A percentile compares a stretch with the other conserved stretches of the same genome.
Evolutionary conservation across 106 monocot genomes (phyloP).

Genomic region (Alisma plantagoaquatica): DNA sequence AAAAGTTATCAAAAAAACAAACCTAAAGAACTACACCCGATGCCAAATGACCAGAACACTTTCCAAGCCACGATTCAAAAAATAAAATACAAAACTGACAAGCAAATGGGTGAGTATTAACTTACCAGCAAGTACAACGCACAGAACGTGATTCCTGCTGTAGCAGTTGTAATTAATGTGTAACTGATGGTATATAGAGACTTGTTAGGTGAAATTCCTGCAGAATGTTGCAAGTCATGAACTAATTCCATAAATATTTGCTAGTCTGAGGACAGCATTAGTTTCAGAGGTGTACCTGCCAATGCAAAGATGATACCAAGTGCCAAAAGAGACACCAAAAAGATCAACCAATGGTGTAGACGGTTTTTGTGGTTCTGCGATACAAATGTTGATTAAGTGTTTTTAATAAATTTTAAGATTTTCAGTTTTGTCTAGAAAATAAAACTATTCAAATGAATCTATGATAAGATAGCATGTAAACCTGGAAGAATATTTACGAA

Average conservation of each 20-base stretch:
- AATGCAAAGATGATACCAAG: conserved; percentile 40
- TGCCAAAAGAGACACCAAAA: conserved; percentile 36
- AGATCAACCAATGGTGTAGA: conserved; percentile 27
- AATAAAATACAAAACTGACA: too few relatives aligned
- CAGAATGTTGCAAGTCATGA: background rate
- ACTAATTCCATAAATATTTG: background rate
- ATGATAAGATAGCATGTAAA: background rate
- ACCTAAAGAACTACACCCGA: too few relatives aligned
- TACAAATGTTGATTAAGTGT: background rate
- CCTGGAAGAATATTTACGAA: background rate
- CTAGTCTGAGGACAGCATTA: background rate
- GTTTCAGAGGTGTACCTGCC: conserved; percentile 24
- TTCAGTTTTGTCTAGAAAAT: background rate
- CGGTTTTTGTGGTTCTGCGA: conserved; percentile 62
- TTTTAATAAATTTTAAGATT: background rate
- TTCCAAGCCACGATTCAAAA: too few relatives aligned
- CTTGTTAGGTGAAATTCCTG: conserved; percentile 10
- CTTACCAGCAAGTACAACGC: conserved; percentile 8
- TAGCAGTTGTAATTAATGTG: conserved; percentile 6
- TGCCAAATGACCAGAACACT: too few relatives aligned
- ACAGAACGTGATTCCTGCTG: conserved; percentile 10
- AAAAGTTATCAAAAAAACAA: too few relatives aligned
- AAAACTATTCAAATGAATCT: background rate
- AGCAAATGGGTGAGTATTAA: background rate
- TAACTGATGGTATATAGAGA: conserved; percentile 11